Evolutionary conservation across 805 yeast species (phyloP).

Genomic region (Ogataea ganodermae): DNA sequence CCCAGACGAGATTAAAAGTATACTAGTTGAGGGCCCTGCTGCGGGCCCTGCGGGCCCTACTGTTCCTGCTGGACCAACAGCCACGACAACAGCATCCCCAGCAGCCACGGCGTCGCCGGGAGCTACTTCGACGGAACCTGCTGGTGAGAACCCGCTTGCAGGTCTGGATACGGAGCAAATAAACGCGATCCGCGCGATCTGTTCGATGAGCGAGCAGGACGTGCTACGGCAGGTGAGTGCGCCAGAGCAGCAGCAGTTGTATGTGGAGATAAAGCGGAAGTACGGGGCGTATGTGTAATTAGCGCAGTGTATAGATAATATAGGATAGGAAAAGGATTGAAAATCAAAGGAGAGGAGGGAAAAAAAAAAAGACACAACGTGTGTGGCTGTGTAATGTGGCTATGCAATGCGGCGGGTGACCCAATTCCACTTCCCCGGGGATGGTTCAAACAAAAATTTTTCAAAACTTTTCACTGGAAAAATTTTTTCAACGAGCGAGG

Average conservation of each 20-base stretch:
- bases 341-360: not conserved
- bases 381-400: too few relatives aligned
- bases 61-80: not conserved
- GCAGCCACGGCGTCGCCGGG: not conserved
- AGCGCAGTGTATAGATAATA: not conserved
- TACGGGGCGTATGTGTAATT: constrained; percentile 15
- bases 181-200: constrained; percentile 25
- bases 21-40: constrained; percentile 18
- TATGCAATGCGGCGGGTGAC: not conserved
- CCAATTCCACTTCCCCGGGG: not conserved
- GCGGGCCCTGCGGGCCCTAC: constrained; percentile 3
- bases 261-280: constrained; percentile 27
- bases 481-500: constrained; percentile 12
- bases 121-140: constrained; percentile 5
- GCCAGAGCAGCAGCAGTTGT: constrained; percentile 25
- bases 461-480: constrained; percentile 10
- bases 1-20: constrained; percentile 26
- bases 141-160: constrained; percentile 10
- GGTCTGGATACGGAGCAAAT: constrained; percentile 22
- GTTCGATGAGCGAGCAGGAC: constrained; percentile 27
- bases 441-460: not conserved
- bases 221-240: constrained; percentile 21
- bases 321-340: not conserved
- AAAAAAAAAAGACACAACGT: too few relatives aligned
- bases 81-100: constrained; percentile 1